Percentiles rank a stretch among this genome's conserved stretches.
Conservation (phyloP, 2,329 filamentous ascomycete genomes). For the Plectosphaerella sp. region DNA sequence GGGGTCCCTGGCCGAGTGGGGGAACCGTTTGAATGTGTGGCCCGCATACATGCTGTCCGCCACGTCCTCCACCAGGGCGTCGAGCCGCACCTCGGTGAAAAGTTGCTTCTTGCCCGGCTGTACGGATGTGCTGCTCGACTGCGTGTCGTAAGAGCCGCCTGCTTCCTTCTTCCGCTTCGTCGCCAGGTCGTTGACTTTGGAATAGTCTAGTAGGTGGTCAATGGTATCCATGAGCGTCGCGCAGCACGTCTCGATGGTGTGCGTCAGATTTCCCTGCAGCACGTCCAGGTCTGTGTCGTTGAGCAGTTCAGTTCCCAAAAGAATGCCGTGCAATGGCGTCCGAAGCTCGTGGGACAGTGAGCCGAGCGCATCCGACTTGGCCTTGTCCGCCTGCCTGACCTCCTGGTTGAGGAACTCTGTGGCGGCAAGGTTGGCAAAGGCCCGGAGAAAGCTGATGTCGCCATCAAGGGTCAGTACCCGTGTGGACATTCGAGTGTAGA, state of each 20-base stretch:
- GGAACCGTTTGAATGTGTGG: constrained; percentile 28
- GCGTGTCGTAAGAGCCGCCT: constrained; percentile 1
- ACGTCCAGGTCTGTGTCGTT: constrained; percentile 37
- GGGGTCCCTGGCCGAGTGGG: constrained; percentile 19
- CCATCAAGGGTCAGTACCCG: constrained; percentile 33
- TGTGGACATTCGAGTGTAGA: constrained; percentile 22
- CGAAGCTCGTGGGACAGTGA: constrained; percentile 58
- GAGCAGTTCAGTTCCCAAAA: constrained; percentile 48
- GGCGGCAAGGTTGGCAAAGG: constrained; percentile 48
- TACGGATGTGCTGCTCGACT: constrained; percentile 4
- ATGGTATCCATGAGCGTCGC: constrained; percentile 49
- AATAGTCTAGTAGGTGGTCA: constrained; percentile 50
- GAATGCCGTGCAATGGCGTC: constrained; percentile 55
- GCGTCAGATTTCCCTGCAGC: constrained; percentile 41
- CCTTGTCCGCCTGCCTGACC: constrained; percentile 23
- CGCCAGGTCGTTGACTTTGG: constrained; percentile 36
- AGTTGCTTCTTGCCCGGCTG: constrained; percentile 19
- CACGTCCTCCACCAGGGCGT: constrained; percentile 30
- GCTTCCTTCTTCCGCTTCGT: constrained; percentile 9
- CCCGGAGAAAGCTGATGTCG: constrained; percentile 39
- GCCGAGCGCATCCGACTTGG: constrained; percentile 51
- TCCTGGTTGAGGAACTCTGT: constrained; percentile 42
- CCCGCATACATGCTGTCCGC: constrained; percentile 31
- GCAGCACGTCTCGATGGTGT: constrained; percentile 46
- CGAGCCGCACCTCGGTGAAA: constrained; percentile 26